Conservation (phyloP, 306 rosid genomes). For the Parietaria judaica region DNA sequence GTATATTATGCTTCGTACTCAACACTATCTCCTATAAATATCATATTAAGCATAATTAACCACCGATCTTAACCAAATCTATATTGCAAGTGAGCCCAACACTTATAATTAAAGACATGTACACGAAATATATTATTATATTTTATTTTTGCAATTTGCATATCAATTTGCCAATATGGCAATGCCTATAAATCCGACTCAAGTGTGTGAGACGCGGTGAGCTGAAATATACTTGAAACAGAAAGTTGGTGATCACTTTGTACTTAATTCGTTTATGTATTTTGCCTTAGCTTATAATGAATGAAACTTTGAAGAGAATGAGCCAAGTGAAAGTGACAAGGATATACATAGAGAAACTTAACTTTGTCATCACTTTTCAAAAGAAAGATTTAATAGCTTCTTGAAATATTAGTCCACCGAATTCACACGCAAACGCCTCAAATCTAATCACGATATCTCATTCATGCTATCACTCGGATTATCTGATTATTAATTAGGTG, state of each 20-base stretch:
- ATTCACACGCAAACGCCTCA: neutral
- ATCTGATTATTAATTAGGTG: neutral
- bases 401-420: neutral
- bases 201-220: neutral
- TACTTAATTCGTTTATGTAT: neutral
- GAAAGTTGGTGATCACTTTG: slow-evolving; percentile 1
- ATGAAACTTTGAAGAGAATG: neutral
- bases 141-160: too few relatives aligned
- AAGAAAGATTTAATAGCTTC: neutral
- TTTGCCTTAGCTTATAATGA: slow-evolving; percentile 19
- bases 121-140: too few relatives aligned
- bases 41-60: too few relatives aligned
- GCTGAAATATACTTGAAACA: neutral
- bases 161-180: too few relatives aligned
- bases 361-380: neutral
- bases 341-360: neutral
- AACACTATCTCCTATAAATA: too few relatives aligned
- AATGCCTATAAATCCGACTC: neutral
- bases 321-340: neutral
- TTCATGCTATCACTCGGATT: neutral
- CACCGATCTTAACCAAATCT: too few relatives aligned
- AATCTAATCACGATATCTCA: neutral
- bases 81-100: too few relatives aligned
- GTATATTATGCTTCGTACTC: too few relatives aligned
- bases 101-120: too few relatives aligned